Percentiles rank a stretch among this genome's conserved stretches.
phyloP scores from a whole-genome alignment of 164 flowering plant species.

The Liquidambar formosana region DNA sequence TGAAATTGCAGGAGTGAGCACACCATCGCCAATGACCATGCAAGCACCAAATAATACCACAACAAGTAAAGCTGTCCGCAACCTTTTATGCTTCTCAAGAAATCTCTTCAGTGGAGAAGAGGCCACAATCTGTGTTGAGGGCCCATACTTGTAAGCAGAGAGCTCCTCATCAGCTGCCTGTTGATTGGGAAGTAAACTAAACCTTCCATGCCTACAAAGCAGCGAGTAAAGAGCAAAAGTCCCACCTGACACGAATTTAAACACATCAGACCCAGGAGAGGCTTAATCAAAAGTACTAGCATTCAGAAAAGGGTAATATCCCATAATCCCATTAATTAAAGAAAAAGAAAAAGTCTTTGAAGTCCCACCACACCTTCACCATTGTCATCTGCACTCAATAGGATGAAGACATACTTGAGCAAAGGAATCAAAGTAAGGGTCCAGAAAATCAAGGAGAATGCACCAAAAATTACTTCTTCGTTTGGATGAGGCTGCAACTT shows the following conservation, averaged over 20 bases:
- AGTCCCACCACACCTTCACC: slow-evolving; percentile 66
- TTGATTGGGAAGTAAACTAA: slow-evolving; percentile 83
- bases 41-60: slow-evolving; percentile 77
- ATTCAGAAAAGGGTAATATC: background rate
- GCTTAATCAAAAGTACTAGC: background rate
- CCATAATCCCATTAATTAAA: slow-evolving; percentile 1
- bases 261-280: slow-evolving; percentile 9
- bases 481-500: slow-evolving; percentile 39
- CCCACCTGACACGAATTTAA: slow-evolving; percentile 58
- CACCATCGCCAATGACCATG: slow-evolving; percentile 93
- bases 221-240: slow-evolving; percentile 93
- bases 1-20: slow-evolving; percentile 87
- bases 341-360: background rate
- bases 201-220: slow-evolving; percentile 79
- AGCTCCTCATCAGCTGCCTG: slow-evolving; percentile 96
- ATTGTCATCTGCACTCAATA: slow-evolving; percentile 73
- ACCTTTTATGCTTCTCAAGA: slow-evolving; percentile 68
- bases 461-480: slow-evolving; percentile 66
- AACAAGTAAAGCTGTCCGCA: slow-evolving; percentile 55
- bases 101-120: slow-evolving; percentile 59
- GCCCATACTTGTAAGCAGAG: slow-evolving; percentile 72
- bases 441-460: slow-evolving; percentile 73
- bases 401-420: slow-evolving; percentile 62
- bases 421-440: slow-evolving; percentile 70
- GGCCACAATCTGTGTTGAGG: slow-evolving; percentile 27